These are phyloP conservation scores for Brasenia schreberi DNA, from an alignment of 164 flowering plant species.

Conservation along the genomic window DNA sequence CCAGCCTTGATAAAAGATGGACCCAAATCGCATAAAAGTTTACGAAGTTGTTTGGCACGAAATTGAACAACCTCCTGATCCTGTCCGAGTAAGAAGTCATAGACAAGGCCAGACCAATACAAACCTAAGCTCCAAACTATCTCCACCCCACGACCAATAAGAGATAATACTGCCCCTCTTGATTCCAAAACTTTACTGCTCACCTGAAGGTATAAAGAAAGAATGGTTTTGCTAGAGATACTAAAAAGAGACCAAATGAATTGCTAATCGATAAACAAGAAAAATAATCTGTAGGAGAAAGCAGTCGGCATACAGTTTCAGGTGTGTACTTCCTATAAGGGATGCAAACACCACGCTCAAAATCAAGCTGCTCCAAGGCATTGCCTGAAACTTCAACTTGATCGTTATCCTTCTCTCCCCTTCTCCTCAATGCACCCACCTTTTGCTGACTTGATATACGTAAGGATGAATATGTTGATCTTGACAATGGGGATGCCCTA, in stretches of 20 bases:
- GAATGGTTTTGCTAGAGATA: neutral
- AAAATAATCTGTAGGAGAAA: neutral
- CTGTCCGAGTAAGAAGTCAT: constrained; percentile 76
- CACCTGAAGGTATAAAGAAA: constrained; percentile 28
- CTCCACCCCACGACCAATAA: constrained; percentile 75
- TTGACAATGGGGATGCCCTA: constrained; percentile 3
- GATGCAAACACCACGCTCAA: constrained; percentile 92
- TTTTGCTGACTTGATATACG: constrained; percentile 1
- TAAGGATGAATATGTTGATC: constrained; percentile 1
- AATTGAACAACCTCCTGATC: constrained; percentile 91
- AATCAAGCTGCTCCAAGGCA: constrained; percentile 86
- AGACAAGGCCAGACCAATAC: constrained; percentile 67
- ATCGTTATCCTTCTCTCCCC: constrained; percentile 6
- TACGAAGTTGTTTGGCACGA: constrained; percentile 87
- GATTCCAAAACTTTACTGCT: constrained; percentile 82
- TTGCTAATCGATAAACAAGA: neutral
- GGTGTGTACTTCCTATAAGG: constrained; percentile 95
- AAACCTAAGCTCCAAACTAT: constrained; percentile 92
- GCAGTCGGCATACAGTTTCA: constrained; percentile 37
- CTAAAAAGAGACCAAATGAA: neutral
- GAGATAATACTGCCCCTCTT: constrained; percentile 59
- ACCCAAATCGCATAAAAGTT: constrained; percentile 80
- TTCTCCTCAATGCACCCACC: constrained; percentile 8
- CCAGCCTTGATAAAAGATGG: constrained; percentile 99
- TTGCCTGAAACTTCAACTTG: constrained; percentile 14